A percentile compares a stretch with the other conserved stretches of the same genome.
Evolutionary conservation across 2,329 filamentous ascomycete species (phyloP).

Genomic region (Beauveria sp.): DNA sequence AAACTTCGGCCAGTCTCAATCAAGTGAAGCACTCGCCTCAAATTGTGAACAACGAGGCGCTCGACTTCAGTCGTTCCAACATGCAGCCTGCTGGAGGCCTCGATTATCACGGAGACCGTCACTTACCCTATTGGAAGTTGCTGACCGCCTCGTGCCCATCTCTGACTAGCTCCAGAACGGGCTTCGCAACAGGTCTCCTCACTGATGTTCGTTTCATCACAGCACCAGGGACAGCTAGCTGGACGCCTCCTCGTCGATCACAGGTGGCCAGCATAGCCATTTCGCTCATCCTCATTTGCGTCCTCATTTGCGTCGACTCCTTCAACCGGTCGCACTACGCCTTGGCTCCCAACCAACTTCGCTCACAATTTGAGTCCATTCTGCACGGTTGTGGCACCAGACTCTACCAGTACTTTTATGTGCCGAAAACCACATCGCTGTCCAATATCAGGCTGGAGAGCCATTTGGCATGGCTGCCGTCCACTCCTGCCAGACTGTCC

Average conservation of each 20-base stretch:
- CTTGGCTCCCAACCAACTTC: neutral
- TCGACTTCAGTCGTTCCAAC: neutral
- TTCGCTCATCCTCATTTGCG: neutral
- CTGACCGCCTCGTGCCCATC: constrained; percentile 1
- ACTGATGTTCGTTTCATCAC: neutral
- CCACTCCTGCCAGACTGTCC: neutral
- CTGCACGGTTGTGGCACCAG: too few relatives aligned
- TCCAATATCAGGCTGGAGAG: neutral
- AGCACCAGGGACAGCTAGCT: neutral
- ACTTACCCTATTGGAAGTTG: neutral
- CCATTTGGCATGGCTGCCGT: neutral
- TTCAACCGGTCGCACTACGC: neutral
- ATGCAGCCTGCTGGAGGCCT: neutral
- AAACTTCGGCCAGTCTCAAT: neutral
- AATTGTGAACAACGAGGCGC: neutral
- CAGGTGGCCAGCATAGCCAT: neutral
- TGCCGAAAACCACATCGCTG: too few relatives aligned
- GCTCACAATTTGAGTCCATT: neutral
- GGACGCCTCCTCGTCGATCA: constrained; percentile 1
- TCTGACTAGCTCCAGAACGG: neutral
- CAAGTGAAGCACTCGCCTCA: neutral
- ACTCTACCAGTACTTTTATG: too few relatives aligned
- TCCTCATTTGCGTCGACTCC: neutral
- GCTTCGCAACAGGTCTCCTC: neutral
- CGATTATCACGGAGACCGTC: neutral